Conservation (phyloP, 2,329 filamentous ascomycete genomes). For the Orbilia quercus region DNA sequence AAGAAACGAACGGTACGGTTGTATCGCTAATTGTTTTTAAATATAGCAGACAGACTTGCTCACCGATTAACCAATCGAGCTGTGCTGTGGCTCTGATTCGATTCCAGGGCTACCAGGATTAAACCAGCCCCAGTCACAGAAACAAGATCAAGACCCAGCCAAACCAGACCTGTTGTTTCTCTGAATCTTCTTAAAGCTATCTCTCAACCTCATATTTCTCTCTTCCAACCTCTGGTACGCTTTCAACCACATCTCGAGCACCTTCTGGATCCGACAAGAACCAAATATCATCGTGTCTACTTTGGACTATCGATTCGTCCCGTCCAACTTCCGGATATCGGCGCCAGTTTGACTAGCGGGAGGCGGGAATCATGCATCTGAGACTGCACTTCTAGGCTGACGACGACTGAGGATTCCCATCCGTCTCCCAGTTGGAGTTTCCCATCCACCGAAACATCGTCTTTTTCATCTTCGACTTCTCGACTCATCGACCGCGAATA, state of each 20-base stretch:
- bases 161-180: no score
- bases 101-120: constrained; percentile 25
- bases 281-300: background rate
- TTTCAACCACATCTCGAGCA: background rate
- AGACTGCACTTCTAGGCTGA: constrained; percentile 22
- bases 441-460: background rate
- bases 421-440: constrained; percentile 21
- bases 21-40: background rate
- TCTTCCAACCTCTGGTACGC: background rate
- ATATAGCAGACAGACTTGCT: background rate
- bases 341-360: background rate
- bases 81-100: background rate
- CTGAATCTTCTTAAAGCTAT: background rate
- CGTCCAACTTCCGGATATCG: constrained; percentile 1
- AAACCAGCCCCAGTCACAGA: constrained; percentile 16
- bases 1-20: background rate
- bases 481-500: no score
- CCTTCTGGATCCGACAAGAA: background rate
- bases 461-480: background rate
- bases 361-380: constrained; percentile 22
- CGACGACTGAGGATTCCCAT: constrained; percentile 27
- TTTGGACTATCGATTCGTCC: background rate
- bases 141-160: background rate
- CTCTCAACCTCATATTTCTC: background rate
- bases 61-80: constrained; percentile 10